A percentile compares a stretch with the other conserved stretches of the same genome.
Evolutionary conservation across 306 rosid genomes (phyloP).

Genomic region (Alnus rubra): DNA sequence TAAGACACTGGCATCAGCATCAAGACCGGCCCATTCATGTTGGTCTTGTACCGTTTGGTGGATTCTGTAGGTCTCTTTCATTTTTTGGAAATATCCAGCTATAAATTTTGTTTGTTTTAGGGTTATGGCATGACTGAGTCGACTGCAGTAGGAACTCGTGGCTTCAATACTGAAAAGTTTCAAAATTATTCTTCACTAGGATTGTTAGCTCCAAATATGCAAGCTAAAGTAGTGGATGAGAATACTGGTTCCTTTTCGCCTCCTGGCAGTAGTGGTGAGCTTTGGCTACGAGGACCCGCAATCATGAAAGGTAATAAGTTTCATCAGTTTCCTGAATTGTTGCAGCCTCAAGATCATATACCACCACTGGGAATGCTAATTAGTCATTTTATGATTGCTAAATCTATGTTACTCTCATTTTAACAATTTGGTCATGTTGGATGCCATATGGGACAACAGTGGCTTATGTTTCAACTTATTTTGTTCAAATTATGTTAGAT

Average conservation of each 20-base stretch:
- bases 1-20: neutral
- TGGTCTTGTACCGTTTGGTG: slow-evolving; percentile 20
- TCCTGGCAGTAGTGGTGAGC: slow-evolving; percentile 75
- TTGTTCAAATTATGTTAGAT: neutral
- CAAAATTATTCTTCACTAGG: slow-evolving; percentile 71
- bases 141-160: slow-evolving; percentile 77
- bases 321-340: neutral
- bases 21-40: neutral
- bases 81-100: neutral
- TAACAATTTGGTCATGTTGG: neutral
- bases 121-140: slow-evolving; percentile 98
- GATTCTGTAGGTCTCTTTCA: neutral
- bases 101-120: slow-evolving; percentile 28
- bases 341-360: neutral
- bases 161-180: slow-evolving; percentile 66
- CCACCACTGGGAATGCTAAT: neutral
- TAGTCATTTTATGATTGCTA: slow-evolving; percentile 9
- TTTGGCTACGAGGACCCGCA: slow-evolving; percentile 82
- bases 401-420: neutral
- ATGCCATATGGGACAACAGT: neutral
- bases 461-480: neutral
- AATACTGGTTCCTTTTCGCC: slow-evolving; percentile 58
- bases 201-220: slow-evolving; percentile 82
- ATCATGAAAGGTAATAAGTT: slow-evolving; percentile 65
- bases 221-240: slow-evolving; percentile 82